Evolutionary conservation across 129 eudicot species (phyloP).

Genomic region (Solidago caesia): DNA sequence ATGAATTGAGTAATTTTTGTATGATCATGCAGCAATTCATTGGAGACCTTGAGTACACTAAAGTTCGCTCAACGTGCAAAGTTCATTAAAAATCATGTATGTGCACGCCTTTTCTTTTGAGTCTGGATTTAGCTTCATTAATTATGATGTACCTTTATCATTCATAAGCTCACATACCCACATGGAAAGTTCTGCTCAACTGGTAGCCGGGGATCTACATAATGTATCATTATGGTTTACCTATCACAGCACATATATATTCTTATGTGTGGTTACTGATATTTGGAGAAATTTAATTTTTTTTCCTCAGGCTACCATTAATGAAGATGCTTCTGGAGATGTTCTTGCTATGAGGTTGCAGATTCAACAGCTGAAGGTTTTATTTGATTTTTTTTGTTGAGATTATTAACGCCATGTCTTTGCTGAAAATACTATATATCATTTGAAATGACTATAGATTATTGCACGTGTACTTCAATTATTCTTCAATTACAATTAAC

Average conservation of each 20-base stretch:
- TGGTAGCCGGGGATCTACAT: background rate
- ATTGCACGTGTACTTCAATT: too few relatives aligned
- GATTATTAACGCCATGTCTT: background rate
- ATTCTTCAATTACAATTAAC: background rate
- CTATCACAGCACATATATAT: background rate
- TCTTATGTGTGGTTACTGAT: conserved; percentile 18
- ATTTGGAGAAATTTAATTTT: background rate
- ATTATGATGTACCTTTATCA: background rate
- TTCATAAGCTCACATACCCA: background rate
- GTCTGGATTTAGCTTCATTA: conserved; percentile 8
- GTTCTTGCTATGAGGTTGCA: conserved; percentile 95
- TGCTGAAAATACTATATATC: background rate
- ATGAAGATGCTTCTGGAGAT: conserved; percentile 99
- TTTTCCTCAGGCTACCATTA: conserved; percentile 71
- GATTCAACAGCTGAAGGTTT: conserved; percentile 93
- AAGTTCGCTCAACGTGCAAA: conserved; percentile 99
- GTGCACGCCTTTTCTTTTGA: conserved; percentile 16
- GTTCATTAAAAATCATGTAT: conserved; percentile 93
- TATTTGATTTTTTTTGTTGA: conserved; percentile 5
- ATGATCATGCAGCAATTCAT: conserved; percentile 68
- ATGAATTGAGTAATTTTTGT: conserved; percentile 16
- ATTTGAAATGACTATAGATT: too few relatives aligned
- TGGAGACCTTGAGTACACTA: conserved; percentile 95
- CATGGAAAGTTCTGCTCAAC: background rate
- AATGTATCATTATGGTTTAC: background rate